phyloP scores from a whole-genome alignment of 75 land plant genomes.

The Isoetes taiwanensis region DNA sequence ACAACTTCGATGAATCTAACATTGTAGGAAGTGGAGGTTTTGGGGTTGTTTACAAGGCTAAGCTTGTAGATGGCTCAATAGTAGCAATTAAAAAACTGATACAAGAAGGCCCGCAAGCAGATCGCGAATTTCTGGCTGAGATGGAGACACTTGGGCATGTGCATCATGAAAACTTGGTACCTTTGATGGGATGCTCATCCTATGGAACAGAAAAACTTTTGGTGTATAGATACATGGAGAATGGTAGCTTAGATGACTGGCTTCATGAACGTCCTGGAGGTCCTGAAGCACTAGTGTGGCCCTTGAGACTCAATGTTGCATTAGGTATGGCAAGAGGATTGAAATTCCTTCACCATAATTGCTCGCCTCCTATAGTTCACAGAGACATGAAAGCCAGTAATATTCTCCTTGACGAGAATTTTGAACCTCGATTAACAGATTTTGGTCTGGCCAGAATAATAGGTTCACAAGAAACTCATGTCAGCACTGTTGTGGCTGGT shows the following conservation, averaged over 20 bases:
- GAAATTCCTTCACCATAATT: slow-evolving; percentile 54
- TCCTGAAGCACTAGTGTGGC: slow-evolving; percentile 17
- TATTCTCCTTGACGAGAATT: slow-evolving; percentile 42
- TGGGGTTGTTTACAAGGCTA: slow-evolving; percentile 49
- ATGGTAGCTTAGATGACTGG: slow-evolving; percentile 54
- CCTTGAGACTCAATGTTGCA: slow-evolving; percentile 30
- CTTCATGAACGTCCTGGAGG: slow-evolving; percentile 21
- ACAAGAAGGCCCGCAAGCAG: slow-evolving; percentile 33
- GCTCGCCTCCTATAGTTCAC: slow-evolving; percentile 49
- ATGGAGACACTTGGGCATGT: slow-evolving; percentile 44
- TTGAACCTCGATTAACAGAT: slow-evolving; percentile 39
- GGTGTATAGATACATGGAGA: slow-evolving; percentile 56
- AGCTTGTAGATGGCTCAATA: slow-evolving; percentile 35
- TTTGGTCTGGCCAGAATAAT: slow-evolving; percentile 61
- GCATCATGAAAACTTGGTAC: slow-evolving; percentile 52
- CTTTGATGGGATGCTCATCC: slow-evolving; percentile 48
- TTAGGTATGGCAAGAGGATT: slow-evolving; percentile 41
- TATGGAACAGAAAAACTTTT: slow-evolving; percentile 35
- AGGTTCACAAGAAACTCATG: slow-evolving; percentile 59
- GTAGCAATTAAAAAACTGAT: slow-evolving; percentile 57
- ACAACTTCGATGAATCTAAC: slow-evolving; percentile 29
- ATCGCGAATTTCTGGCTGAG: slow-evolving; percentile 55
- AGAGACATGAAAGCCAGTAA: slow-evolving; percentile 74
- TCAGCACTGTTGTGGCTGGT: slow-evolving; percentile 59
- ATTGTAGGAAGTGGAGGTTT: slow-evolving; percentile 52